Base-by-base conservation (phyloP, 1,139 yeast species). In the Debaryomycetaceae sp. region DNA sequence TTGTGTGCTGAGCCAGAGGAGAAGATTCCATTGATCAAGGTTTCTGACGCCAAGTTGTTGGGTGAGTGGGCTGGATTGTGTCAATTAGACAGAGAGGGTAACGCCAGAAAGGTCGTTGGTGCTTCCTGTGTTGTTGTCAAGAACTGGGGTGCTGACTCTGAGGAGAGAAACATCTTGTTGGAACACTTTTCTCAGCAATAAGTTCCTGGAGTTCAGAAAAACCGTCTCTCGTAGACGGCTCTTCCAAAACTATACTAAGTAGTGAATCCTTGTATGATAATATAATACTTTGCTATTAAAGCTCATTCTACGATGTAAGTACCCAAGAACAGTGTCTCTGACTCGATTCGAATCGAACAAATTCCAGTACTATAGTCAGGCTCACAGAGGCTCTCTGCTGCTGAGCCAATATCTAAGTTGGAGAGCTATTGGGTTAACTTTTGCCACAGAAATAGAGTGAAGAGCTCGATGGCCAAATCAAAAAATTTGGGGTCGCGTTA, bases 1-100 rank as follows among this genome's bases (percentile, higher is more conserved):
- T 86, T 93, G 71, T 91, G 98, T 81, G 89, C 90, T 82, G 97
- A 89, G 78, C 89, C 95, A 71, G 96, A 89, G 73, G 84, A 85
- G 78, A 89, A 89, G 81, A 89, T 93, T 65, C 98, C 99, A 68
- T 84, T 93, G 76, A 87, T 95, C 85, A 93, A 93, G 87, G 98
- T 93, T 64, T 89, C 98, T 64, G 99, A 95, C 74, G 97, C 98
- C 72, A 93, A 93, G 87, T 89, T 89, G 82, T 87, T 93, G 72
- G 99, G 99, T 84, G 98, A 93, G 83, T 93, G 99, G 99, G 99
- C 98, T 69, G 99, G 99, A 85, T 84, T 93, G 66, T 95, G 97
- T 82, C 93, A 90, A 81, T 86, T 93, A 69, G 99, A 93, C 95
- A 90, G 97, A 82, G 99, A 93, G 69, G 99, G 99, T 80, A 90